Base-by-base conservation (phyloP, 192 early-diverging fungal species). In the Chytriomyces sp. region DNA sequence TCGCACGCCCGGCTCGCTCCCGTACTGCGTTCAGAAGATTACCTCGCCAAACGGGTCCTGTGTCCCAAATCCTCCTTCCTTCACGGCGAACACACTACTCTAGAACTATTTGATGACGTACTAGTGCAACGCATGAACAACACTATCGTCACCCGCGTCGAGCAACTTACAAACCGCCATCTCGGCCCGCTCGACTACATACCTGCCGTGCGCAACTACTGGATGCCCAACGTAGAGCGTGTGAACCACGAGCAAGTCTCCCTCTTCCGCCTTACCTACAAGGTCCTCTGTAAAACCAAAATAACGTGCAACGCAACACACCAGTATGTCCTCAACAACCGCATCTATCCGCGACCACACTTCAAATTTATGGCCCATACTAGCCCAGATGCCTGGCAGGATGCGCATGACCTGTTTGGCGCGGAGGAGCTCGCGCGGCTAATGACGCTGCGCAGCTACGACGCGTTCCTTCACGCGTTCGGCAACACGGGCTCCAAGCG, bases 211-310 rank as follows among this genome's bases (percentile, higher is more conserved):
- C 19, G 28, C 39, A 64, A 33, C 62, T 26, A 44, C 14, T 54
- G 44, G 65, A 54, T 67, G 65, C 65, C 65, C 0, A 67, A 67
- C 36, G 14, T 67, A 12, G 65, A 67, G 32, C 52, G 39, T 36
- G 55, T 67, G 5, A 6, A 54, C 6, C 5, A 1, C 17, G 65
- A 30, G 7, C 41, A 54, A 10, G 25, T 28, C 14, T n/a, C 10
- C 19, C 17, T 14, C 7, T 64, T 40, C 44, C 8, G n/a, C 7
- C 7, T 5, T 7, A 54, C 36, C 12, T 8, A 33, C 17, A 30
- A 17, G 1, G 22, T 67, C 1, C 32, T 67, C 5, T 67, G 65
- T 32, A 67, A 67, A 5, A 56, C 53, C 5, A 28, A 38, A 19
- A 38, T 56, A 5, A 54, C 33, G 8, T 54, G 52, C 34, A 34